These are phyloP conservation scores for Aspergillus piperis DNA, from an alignment of 2,329 filamentous ascomycete species.

Conservation along the genomic window DNA sequence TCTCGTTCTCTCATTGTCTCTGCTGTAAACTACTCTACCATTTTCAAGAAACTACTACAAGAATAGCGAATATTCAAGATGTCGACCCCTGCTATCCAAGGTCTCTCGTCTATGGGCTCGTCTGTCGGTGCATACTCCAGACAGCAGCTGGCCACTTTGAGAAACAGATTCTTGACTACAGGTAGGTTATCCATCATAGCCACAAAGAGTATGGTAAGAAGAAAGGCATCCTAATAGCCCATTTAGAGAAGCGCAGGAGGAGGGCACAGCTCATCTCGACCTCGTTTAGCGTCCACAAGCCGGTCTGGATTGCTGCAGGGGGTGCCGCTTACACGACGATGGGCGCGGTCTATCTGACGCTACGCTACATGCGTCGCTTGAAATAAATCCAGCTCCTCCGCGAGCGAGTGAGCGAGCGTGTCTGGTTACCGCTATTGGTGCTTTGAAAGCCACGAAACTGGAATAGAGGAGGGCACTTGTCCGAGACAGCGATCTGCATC, in stretches of 20 bases:
- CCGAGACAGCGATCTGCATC: conserved; percentile 2
- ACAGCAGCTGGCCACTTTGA: conserved; percentile 20
- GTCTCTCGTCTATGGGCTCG: conserved; percentile 21
- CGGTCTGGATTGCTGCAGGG: conserved; percentile 35
- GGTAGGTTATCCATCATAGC: conserved; percentile 13
- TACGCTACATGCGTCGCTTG: conserved; percentile 32
- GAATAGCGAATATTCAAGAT: conserved; percentile 12
- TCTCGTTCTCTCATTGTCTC: neutral
- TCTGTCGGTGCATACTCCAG: conserved; percentile 20
- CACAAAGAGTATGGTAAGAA: neutral
- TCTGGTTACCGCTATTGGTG: neutral
- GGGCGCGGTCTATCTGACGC: conserved; percentile 34
- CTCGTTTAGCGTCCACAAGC: conserved; percentile 34
- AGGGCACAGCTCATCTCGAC: conserved; percentile 31
- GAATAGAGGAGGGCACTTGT: conserved; percentile 8
- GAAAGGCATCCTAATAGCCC: neutral
- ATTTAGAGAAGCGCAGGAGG: conserved; percentile 30
- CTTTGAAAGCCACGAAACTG: neutral
- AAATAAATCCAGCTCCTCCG: conserved; percentile 8
- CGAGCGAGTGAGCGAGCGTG: neutral
- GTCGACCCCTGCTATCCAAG: conserved; percentile 25
- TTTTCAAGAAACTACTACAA: neutral
- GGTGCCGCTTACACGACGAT: conserved; percentile 35
- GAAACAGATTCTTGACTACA: conserved; percentile 23
- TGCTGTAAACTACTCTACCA: neutral